Base-by-base conservation (phyloP, 495 filamentous ascomycete species). In the Penicillium robsamsonii region DNA sequence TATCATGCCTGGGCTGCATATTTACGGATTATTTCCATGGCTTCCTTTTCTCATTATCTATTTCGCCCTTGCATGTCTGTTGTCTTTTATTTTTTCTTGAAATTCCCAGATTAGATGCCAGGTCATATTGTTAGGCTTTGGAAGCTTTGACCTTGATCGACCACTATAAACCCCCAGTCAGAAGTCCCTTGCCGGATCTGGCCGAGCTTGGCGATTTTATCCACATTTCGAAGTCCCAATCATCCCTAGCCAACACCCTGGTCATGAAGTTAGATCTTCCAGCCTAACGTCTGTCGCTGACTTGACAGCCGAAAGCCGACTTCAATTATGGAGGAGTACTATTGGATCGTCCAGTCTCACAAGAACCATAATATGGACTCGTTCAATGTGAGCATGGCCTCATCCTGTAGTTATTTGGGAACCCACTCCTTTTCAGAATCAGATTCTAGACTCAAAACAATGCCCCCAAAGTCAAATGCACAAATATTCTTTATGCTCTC, bases 81-180 rank as follows among this genome's bases (percentile, higher is more conserved):
- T 22, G 30, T 15, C 31, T 35, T 33, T 15, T 15, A 2, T 5
- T 35, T 35, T 12, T 3, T 12, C 4, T 12, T 6, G 38, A 43
- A 17, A 42, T 38, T 43, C 49, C 15, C 20, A 33, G 27, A 44
- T 15, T 20, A 15, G 13, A 35, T 15, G 0, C 4, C 4, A 35
- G 33, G 33, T 42, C n/a, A 9, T 8, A 22, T 45, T 12, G 3
- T 15, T 35, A 20, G 4, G 12, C 18, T 46, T 17, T 11, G 15
- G 3, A 35, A 54, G 31, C 17, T 44, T 53, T 29, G 52, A 46
- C 43, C 42, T 35, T 35, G 41, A 53, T 44, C 27, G 51, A 46
- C 31, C 10, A 5, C 15, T 15, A 29, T 27, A 27, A 8, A 6
- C 15, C 50, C 50, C 38, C 15, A 35, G 15, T 54, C 10, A 20